Percentiles rank a stretch among this genome's conserved stretches.
Conservation (phyloP, 257 asterid species). For the Cordia subcordata region DNA sequence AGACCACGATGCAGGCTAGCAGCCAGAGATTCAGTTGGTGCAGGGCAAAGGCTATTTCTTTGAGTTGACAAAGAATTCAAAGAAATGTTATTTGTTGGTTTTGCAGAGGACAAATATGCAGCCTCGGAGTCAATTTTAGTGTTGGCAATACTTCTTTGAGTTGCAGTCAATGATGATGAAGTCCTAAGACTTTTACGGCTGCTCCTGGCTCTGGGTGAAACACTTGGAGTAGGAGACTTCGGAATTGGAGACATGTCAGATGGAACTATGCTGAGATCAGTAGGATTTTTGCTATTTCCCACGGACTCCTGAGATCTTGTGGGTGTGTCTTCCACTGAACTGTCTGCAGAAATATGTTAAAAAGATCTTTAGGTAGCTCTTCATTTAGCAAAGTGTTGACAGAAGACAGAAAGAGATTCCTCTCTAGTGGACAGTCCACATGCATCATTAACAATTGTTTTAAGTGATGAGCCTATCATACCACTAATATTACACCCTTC, state of each 20-base stretch:
- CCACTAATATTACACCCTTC: conserved; percentile 8
- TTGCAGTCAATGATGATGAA: conserved; percentile 53
- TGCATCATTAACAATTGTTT: conserved; percentile 19
- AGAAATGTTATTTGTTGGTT: conserved; percentile 49
- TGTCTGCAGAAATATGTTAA: conserved; percentile 23
- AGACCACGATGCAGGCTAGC: conserved; percentile 87
- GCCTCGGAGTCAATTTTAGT: conserved; percentile 33
- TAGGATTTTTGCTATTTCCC: conserved; percentile 29
- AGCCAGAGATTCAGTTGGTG: conserved; percentile 71
- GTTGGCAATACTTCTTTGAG: conserved; percentile 35
- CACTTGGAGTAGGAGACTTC: conserved; percentile 77
- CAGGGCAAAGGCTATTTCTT: conserved; percentile 42
- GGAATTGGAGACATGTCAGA: conserved; percentile 39
- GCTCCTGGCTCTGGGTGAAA: conserved; percentile 71
- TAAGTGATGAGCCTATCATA: conserved; percentile 7
- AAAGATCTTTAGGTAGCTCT: conserved; percentile 20
- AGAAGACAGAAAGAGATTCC: conserved; percentile 19
- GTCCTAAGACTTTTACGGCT: conserved; percentile 80
- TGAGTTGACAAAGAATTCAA: conserved; percentile 36
- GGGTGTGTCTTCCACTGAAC: conserved; percentile 23
- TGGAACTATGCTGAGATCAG: conserved; percentile 30
- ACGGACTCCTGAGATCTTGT: conserved; percentile 31
- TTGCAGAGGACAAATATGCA: conserved; percentile 35
- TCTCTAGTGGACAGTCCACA: conserved; percentile 14
- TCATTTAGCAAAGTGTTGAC: conserved; percentile 15